These are phyloP conservation scores for Aspergillus sp. DNA, from an alignment of 2,329 filamentous ascomycete genomes.

Conservation along the genomic window DNA sequence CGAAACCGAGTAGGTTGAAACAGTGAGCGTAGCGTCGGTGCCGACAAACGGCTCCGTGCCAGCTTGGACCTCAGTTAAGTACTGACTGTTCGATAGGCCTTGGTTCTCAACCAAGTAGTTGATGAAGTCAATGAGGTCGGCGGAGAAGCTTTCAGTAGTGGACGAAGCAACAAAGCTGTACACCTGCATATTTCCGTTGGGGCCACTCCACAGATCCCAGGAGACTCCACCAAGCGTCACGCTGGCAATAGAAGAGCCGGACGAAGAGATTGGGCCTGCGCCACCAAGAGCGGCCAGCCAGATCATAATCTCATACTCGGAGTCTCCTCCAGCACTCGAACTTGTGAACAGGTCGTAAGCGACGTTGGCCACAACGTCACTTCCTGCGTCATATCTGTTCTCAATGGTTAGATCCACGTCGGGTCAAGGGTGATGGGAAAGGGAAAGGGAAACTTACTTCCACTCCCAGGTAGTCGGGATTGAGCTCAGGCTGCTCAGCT, in stretches of 20 bases:
- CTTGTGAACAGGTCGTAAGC: slow-evolving; percentile 63
- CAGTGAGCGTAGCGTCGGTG: slow-evolving; percentile 25
- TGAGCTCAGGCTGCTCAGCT: slow-evolving; percentile 38
- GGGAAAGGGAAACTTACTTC: slow-evolving; percentile 27
- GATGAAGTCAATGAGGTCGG: slow-evolving; percentile 59
- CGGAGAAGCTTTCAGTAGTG: slow-evolving; percentile 54
- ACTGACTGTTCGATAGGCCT: slow-evolving; percentile 45
- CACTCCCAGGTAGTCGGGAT: slow-evolving; percentile 49
- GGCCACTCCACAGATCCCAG: slow-evolving; percentile 63
- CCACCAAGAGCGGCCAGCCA: slow-evolving; percentile 61
- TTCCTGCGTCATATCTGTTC: slow-evolving; percentile 49
- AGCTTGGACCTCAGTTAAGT: slow-evolving; percentile 51
- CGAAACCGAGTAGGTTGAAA: slow-evolving; percentile 30
- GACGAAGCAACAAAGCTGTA: slow-evolving; percentile 59
- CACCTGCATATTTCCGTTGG: slow-evolving; percentile 58
- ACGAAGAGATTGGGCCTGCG: slow-evolving; percentile 55
- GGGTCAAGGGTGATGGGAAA: background rate
- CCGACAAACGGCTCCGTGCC: slow-evolving; percentile 40
- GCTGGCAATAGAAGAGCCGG: slow-evolving; percentile 53
- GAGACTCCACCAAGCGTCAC: slow-evolving; percentile 53
- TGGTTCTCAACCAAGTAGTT: slow-evolving; percentile 52
- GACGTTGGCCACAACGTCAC: slow-evolving; percentile 56
- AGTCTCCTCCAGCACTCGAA: slow-evolving; percentile 44
- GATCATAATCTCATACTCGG: slow-evolving; percentile 67
- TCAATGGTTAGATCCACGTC: slow-evolving; percentile 1